Percentiles rank a stretch among this genome's conserved stretches.
Conservation (phyloP, 2,329 filamentous ascomycete species). For the Nemania diffusa region DNA sequence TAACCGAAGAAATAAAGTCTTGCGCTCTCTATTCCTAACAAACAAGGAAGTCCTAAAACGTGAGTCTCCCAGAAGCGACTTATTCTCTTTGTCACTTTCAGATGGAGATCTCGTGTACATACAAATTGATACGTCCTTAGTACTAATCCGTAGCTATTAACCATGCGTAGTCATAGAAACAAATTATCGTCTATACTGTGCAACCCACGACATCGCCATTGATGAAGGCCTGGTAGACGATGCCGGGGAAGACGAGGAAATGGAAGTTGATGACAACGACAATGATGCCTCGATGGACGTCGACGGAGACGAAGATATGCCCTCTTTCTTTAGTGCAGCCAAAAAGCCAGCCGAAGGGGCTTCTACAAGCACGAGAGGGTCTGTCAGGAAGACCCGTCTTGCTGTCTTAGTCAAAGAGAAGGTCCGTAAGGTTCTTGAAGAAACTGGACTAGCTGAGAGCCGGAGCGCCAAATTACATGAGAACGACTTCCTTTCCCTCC, state of each 20-base stretch:
- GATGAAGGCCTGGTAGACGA: slow-evolving; percentile 71
- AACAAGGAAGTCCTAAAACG: slow-evolving; percentile 39
- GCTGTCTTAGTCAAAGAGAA: slow-evolving; percentile 86
- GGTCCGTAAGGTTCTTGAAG: slow-evolving; percentile 84
- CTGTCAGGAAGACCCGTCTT: slow-evolving; percentile 76
- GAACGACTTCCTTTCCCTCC: slow-evolving; percentile 85
- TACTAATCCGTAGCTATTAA: slow-evolving; percentile 52
- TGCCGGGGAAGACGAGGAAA: slow-evolving; percentile 53
- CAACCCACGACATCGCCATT: slow-evolving; percentile 81
- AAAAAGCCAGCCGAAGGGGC: slow-evolving; percentile 54
- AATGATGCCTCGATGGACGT: slow-evolving; percentile 55
- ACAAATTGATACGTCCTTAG: background rate
- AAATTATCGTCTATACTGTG: slow-evolving; percentile 92
- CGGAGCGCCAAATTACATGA: slow-evolving; percentile 89
- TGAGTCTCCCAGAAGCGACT: slow-evolving; percentile 17
- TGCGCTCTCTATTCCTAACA: slow-evolving; percentile 65
- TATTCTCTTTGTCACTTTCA: background rate
- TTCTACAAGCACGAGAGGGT: slow-evolving; percentile 72
- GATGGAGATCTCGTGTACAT: background rate
- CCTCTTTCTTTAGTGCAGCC: slow-evolving; percentile 82
- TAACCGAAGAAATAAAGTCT: slow-evolving; percentile 87
- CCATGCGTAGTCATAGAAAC: slow-evolving; percentile 86
- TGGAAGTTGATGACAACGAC: slow-evolving; percentile 56
- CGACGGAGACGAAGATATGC: slow-evolving; percentile 73
- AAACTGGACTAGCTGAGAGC: slow-evolving; percentile 83